These are phyloP conservation scores for Citrullus mucosospermus DNA, from an alignment of 306 rosid species.

Conservation along the genomic window DNA sequence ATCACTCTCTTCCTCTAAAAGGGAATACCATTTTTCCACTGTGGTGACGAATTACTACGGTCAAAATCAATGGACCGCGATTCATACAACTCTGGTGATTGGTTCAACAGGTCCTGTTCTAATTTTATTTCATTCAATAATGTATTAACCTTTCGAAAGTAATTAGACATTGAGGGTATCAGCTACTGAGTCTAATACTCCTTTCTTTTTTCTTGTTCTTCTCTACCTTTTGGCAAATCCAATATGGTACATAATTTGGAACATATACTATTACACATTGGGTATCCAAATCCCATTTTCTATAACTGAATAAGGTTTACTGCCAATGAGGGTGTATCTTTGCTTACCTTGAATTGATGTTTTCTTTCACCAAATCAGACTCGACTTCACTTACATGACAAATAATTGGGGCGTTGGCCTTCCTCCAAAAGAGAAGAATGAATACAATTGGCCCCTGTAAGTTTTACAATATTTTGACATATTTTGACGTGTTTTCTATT, in stretches of 20 bases:
- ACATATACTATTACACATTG: not conserved
- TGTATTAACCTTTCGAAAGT: not conserved
- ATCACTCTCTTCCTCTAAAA: constrained; percentile 12
- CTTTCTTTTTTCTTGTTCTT: not conserved
- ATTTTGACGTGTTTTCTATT: not conserved
- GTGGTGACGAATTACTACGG: constrained; percentile 79
- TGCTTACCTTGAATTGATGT: constrained; percentile 3
- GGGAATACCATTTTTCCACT: constrained; percentile 92
- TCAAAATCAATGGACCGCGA: constrained; percentile 95
- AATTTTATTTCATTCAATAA: constrained; percentile 3
- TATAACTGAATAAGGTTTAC: not conserved
- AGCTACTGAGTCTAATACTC: not conserved
- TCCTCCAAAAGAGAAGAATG: constrained; percentile 83
- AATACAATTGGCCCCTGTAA: constrained; percentile 75
- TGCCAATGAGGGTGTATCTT: not conserved
- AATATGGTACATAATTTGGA: not conserved
- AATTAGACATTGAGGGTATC: not conserved
- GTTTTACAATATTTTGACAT: constrained; percentile 15
- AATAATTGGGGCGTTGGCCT: constrained; percentile 96
- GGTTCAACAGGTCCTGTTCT: constrained; percentile 69
- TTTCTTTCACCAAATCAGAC: constrained; percentile 32
- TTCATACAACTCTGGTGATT: constrained; percentile 95
- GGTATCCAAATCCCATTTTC: not conserved
- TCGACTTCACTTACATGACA: constrained; percentile 68
- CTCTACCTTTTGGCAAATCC: not conserved